Evolutionary conservation across 1,139 yeast species (phyloP).

Genomic region (Nadsonia commutata): DNA sequence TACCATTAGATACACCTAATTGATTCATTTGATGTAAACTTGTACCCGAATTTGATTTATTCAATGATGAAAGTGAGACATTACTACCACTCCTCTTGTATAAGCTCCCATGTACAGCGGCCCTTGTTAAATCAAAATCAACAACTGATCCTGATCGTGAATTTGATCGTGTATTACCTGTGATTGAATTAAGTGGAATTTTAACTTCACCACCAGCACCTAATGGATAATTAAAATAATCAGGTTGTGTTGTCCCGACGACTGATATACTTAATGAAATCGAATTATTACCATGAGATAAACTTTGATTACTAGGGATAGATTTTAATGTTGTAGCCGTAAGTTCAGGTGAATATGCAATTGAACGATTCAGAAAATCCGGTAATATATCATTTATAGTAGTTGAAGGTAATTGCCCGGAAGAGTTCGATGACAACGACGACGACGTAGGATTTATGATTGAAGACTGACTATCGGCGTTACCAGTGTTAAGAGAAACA

Average conservation of each 20-base stretch:
- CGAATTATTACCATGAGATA: background rate
- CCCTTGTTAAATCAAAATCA: background rate
- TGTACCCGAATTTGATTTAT: background rate
- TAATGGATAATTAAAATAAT: background rate
- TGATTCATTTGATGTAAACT: background rate
- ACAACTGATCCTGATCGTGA: background rate
- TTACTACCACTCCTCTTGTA: background rate
- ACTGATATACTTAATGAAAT: background rate
- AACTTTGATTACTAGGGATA: background rate
- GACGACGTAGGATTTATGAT: too few relatives aligned
- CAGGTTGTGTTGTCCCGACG: background rate
- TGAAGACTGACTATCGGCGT: too few relatives aligned
- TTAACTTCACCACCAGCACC: background rate
- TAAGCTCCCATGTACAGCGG: background rate
- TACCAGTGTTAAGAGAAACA: too few relatives aligned
- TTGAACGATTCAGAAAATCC: background rate
- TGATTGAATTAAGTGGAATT: background rate
- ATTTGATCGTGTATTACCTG: background rate
- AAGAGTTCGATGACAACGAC: background rate
- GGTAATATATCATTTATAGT: background rate
- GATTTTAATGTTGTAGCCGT: background rate
- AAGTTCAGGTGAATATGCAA: background rate
- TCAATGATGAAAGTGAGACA: background rate
- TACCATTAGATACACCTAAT: background rate
- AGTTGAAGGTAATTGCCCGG: background rate